A percentile compares a stretch with the other conserved stretches of the same genome.
Evolutionary conservation across 2,329 filamentous ascomycete species (phyloP).

Genomic region (Trichoderma oligosporum): DNA sequence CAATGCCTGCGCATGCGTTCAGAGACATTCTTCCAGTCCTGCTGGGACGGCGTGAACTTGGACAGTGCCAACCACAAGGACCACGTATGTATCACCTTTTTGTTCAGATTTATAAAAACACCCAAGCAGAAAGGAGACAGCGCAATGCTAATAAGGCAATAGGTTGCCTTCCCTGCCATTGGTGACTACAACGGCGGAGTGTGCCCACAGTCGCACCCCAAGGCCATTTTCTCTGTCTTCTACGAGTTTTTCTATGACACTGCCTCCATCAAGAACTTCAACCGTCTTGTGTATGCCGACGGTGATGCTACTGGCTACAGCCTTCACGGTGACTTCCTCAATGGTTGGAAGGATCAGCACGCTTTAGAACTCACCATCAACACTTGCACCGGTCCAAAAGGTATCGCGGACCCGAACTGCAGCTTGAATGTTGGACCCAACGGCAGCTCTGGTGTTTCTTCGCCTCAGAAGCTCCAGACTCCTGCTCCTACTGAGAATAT

Average conservation of each 20-base stretch:
- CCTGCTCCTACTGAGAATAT: constrained; percentile 27
- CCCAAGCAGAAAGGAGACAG: not conserved
- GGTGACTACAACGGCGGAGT: constrained; percentile 20
- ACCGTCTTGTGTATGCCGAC: constrained; percentile 28
- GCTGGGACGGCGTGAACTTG: constrained; percentile 58
- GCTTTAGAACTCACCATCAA: constrained; percentile 26
- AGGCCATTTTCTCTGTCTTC: constrained; percentile 43
- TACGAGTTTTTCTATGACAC: constrained; percentile 47
- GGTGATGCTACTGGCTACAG: constrained; percentile 31
- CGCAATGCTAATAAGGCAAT: not conserved
- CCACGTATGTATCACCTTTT: not conserved
- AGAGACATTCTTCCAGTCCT: constrained; percentile 57
- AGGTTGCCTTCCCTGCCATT: constrained; percentile 30
- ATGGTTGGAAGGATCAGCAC: constrained; percentile 31
- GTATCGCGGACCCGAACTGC: constrained; percentile 26
- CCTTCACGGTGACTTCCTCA: constrained; percentile 31
- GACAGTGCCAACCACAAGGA: constrained; percentile 53
- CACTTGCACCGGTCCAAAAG: constrained; percentile 28
- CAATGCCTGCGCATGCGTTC: constrained; percentile 51
- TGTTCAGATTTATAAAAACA: no score
- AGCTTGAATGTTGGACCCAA: constrained; percentile 28
- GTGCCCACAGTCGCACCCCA: constrained; percentile 36
- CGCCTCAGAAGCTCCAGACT: constrained; percentile 22
- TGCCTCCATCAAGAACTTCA: constrained; percentile 27
- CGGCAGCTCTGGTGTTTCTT: constrained; percentile 24